Evolutionary conservation across 768 basidiomycete genomes (phyloP).

Genomic region (Panellus pusillus): DNA sequence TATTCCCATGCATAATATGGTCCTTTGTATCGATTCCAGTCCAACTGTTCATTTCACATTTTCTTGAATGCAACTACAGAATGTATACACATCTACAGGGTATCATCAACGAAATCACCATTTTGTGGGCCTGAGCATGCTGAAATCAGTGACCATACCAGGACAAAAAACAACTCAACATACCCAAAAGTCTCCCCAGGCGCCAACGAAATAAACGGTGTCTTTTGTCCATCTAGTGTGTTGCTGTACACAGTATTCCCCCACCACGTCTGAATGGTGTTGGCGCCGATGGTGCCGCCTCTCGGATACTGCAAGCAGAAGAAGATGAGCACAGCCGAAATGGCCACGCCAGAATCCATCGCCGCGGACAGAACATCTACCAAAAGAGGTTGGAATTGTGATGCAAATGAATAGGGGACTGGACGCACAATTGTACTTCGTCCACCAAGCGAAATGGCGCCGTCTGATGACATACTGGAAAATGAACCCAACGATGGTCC

Average conservation of each 20-base stretch:
- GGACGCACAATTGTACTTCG: constrained; percentile 60
- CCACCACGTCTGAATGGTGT: constrained; percentile 47
- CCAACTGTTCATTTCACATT: no score
- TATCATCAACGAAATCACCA: background rate
- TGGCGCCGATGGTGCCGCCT: constrained; percentile 43
- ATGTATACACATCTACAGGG: no score
- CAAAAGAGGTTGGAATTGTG: background rate
- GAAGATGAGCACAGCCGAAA: constrained; percentile 49
- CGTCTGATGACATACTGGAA: constrained; percentile 64
- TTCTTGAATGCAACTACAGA: no score
- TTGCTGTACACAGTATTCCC: constrained; percentile 43
- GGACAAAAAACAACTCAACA: background rate
- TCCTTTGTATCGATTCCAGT: no score
- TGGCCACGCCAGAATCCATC: constrained; percentile 52
- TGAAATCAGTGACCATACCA: background rate
- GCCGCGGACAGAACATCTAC: constrained; percentile 44
- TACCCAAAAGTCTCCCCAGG: constrained; percentile 18
- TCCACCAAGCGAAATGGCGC: constrained; percentile 67
- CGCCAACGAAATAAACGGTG: constrained; percentile 4
- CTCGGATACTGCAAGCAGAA: constrained; percentile 49
- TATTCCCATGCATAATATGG: no score
- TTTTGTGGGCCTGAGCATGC: background rate
- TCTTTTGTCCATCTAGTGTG: constrained; percentile 17
- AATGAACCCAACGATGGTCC: constrained; percentile 64
- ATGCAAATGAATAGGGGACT: background rate